Evolutionary conservation across 805 yeast species (phyloP), one percentile per base, ranked within the genome.

Genomic region (Wickerhamomyces bovis): DNA sequence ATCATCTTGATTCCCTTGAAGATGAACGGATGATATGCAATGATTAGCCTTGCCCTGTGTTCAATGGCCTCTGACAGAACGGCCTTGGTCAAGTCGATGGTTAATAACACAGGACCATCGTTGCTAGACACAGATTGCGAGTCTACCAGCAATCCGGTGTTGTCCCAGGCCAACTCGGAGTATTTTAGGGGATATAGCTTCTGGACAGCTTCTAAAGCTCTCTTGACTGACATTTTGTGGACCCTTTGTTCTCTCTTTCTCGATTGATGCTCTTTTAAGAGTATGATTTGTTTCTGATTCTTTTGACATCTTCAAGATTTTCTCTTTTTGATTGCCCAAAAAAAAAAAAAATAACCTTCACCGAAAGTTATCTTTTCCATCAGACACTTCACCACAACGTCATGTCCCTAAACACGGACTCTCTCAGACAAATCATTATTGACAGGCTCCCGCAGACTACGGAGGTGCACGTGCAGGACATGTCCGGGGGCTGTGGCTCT

Each of bases 1-100:
- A 94, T 76, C 12, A 80, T 68, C 63, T 90, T 94, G 65, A 94
- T 77, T 1, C 96, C 95, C 21, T 85, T 72, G 74, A 94, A 94
- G 38, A 94, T 88, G 62, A 94, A 90, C 1, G 99, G 99, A 63
- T 94, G 92, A 64, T 94, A 94, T 0, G 98, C 95, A 55, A 94
- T 65, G 6, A 94, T 72, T 41, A 90, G 56, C 47, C 78, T 76
- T 38, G 80, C 63, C 1, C 76, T 66, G 2, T 69, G 57, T 1
- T 58, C 61, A 20, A 94, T 67, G 1, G 98, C 98, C 64, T 94
- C 99, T 5, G 83, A 83, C 5, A 85, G 90, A 0, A 94, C 99
- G 0, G 79, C 58, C 41, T 78, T 77, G 0, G 98, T 94, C 49
- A 94, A 70, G 59, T 94, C 99, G 39, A 94, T 78, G 0, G 99